These are phyloP conservation scores for Bisporella sp. DNA, from an alignment of 2,329 filamentous ascomycete species.

Conservation along the genomic window DNA sequence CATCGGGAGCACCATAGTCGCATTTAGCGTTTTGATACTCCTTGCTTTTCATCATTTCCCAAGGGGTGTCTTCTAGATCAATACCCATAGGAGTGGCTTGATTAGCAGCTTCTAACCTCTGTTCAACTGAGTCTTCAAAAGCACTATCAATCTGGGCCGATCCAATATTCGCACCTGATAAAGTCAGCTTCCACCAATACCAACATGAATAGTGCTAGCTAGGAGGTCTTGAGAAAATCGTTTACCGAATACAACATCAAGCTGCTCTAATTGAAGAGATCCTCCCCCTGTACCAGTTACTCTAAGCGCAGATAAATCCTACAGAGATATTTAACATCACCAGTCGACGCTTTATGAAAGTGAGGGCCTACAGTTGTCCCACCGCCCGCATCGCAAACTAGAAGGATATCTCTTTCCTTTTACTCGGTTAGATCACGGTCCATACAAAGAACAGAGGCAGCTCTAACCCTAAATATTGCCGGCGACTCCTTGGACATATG, in stretches of 20 bases:
- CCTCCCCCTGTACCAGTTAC: slow-evolving; percentile 35
- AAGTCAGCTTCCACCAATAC: slow-evolving; percentile 6
- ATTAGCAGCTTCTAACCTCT: slow-evolving; percentile 26
- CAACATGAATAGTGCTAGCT: not conserved
- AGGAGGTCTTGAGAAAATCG: slow-evolving; percentile 33
- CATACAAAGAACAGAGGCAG: not conserved
- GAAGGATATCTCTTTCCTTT: slow-evolving; percentile 30
- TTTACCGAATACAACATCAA: slow-evolving; percentile 33
- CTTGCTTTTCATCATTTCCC: slow-evolving; percentile 33
- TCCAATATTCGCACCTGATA: slow-evolving; percentile 19
- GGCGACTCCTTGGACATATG: slow-evolving; percentile 25
- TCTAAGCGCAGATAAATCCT: not conserved
- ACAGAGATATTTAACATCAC: too few relatives aligned
- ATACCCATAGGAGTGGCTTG: slow-evolving; percentile 17
- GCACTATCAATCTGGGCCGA: slow-evolving; percentile 33
- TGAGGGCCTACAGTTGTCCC: slow-evolving; percentile 29
- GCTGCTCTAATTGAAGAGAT: slow-evolving; percentile 35
- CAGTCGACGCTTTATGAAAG: too few relatives aligned
- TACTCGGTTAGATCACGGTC: slow-evolving; percentile 4
- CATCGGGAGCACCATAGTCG: slow-evolving; percentile 29
- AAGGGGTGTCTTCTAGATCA: slow-evolving; percentile 29
- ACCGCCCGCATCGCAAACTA: slow-evolving; percentile 44
- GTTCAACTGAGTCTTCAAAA: slow-evolving; percentile 29
- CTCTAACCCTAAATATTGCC: slow-evolving; percentile 13
- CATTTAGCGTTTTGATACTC: slow-evolving; percentile 35